Base-by-base conservation (phyloP, 1,139 yeast species). In the Scheffersomyces quercinus region DNA sequence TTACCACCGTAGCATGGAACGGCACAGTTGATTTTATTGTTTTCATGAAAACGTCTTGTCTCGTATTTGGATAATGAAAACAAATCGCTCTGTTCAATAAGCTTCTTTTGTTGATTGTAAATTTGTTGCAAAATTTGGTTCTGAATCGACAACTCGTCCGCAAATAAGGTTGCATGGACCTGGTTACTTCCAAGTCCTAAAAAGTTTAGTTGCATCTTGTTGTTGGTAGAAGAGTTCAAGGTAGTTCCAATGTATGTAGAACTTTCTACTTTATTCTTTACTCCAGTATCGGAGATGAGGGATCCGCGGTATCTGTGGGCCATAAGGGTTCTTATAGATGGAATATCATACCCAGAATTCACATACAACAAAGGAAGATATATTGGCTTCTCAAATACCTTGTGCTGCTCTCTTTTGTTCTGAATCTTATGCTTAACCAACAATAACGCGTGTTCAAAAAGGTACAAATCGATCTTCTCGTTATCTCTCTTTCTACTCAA, bases 1-100 rank as follows among this genome's bases (percentile, higher is more conserved):
- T 96, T 81, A 20, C 99, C 98, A 44, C 97, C 97, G 59, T 93
- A 96, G 62, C 91, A 85, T 29, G 97, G 96, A 31, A 88, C 91
- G 28, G 93, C 95, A 70, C 98, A 90, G 58, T 88, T 90, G 53
- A 93, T 89, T 51, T 85, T 82, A 49, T 73, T 73, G 59, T 88
- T 88, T 24, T 85, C 83, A 38, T 73, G 70, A 64, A 91, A 91
- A 58, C 84, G 81, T 55, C 82, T 77, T 36, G 86, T 88, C 64
- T 82, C 90, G 52, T 79, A 79, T 51, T 88, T 86, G 29, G 85
- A 83, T 49, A 85, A 69, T 4, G 95, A 85, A 64, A 88, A 90
- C 48, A 91, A 86, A 56, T 89, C 95, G 48, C 89, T 81, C 45
- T 81, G 80, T 45, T 78, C 82, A 44, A 87, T 79, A 54, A 91